Evolutionary conservation across 805 yeast species (phyloP), one percentile per base, ranked within the genome.

Genomic region (Torulaspora microellipsoides): DNA sequence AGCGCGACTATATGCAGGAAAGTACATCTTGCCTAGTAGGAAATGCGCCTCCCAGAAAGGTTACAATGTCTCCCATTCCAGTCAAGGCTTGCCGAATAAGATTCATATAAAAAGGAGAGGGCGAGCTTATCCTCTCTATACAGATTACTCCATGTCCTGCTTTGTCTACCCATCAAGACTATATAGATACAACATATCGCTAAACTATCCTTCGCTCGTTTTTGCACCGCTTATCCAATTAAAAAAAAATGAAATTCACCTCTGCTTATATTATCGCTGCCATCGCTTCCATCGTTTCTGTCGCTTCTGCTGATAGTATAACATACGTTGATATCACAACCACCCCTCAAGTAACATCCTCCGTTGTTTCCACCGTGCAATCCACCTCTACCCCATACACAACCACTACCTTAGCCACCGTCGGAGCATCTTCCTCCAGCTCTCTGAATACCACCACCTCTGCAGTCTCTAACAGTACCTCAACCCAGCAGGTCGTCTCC

Each of bases 281-380:
- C 42, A 34, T 42, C 10, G 29, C 42, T 15, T 29, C 45, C 34
- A 28, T 36, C 37, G 52, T 41, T 27, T 42, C 47, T 15, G 34
- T 45, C 7, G 45, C 32, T 28, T 37, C 49, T 23, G 37, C 52
- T 6, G 71, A 67, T 34, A 58, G 60, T 27, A 60, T 67, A 57
- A 55, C 66, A 37, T 72, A 69, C 58, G 76, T 73, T 40, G 78
- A 76, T 52, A 65, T 68, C 54, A 74, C 79, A 47, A 60, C 70
- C 46, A 76, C 80, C 36, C 80, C 80, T 54, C 65, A 71, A 42
- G 71, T 65, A 38, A 68, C 75, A 44, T 64, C 60, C n/a, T 69
- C 78, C 30, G 68, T 71, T 42, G 73, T 71, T 46, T 71, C 73
- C 49, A 70, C 75, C 43, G 60, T 52, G 27, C 62, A 65, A 39